Evolutionary conservation across 2,329 filamentous ascomycete species (phyloP).

Genomic region (Fusarium aywerte): DNA sequence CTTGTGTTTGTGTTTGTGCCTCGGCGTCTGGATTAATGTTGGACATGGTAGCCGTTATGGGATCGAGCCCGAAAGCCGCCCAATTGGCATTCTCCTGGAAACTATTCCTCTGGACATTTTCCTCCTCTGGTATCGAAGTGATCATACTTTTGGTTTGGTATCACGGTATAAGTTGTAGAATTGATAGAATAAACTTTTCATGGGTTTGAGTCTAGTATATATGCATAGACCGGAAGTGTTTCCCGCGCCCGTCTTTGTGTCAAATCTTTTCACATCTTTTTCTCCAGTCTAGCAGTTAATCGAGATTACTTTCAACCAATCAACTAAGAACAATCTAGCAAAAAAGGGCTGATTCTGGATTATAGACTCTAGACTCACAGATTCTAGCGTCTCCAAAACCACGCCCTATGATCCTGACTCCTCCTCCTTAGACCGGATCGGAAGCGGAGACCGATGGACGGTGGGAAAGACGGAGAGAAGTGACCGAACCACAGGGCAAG

Average conservation of each 20-base stretch:
- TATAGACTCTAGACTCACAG: constrained; percentile 17
- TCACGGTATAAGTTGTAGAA: neutral
- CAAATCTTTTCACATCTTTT: neutral
- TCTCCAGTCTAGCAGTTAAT: neutral
- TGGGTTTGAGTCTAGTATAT: neutral
- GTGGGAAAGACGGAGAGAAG: neutral
- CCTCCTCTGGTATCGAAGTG: neutral
- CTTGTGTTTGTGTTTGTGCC: constrained; percentile 13
- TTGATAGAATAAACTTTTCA: neutral
- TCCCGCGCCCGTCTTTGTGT: constrained; percentile 4
- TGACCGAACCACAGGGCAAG: neutral
- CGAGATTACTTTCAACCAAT: neutral
- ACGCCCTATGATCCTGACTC: constrained; percentile 9
- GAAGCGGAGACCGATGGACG: constrained; percentile 21
- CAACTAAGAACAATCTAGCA: neutral
- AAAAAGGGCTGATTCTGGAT: constrained; percentile 18
- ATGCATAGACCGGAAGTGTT: constrained; percentile 20
- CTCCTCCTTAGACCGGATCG: constrained; percentile 32
- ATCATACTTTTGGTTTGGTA: constrained; percentile 1
- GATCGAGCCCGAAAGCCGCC: constrained; percentile 33
- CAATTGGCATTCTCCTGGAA: constrained; percentile 16
- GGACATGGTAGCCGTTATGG: constrained; percentile 29
- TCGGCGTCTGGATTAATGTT: constrained; percentile 32
- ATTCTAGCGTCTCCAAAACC: constrained; percentile 20
- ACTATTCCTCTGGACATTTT: neutral